Conservation (phyloP, 495 filamentous ascomycete genomes). For the Hyphodiscus hymeniophilus region DNA sequence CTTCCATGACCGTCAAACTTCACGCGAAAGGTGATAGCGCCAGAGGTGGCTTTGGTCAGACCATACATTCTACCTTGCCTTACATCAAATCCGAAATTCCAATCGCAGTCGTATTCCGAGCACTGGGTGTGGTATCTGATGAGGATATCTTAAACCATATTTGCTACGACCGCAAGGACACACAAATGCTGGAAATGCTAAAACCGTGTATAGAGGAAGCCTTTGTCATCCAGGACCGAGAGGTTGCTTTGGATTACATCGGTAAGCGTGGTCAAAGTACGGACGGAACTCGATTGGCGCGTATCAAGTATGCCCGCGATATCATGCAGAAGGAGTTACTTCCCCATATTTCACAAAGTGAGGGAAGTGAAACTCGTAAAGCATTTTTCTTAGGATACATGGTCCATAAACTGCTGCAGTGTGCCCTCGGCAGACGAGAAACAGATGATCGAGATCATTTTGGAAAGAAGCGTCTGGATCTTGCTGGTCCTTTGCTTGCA, state of each 20-base stretch:
- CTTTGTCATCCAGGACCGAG: conserved; percentile 89
- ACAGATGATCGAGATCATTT: conserved; percentile 98
- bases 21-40: conserved; percentile 72
- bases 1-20: conserved; percentile 79
- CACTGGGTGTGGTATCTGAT: conserved; percentile 91
- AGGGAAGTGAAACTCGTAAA: conserved; percentile 94
- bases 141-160: conserved; percentile 97
- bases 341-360: conserved; percentile 90
- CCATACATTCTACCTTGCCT: conserved; percentile 79
- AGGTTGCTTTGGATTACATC: conserved; percentile 93
- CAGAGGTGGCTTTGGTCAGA: conserved; percentile 74
- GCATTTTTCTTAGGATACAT: conserved; percentile 99
- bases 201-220: conserved; percentile 96
- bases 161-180: conserved; percentile 91
- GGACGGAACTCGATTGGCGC: conserved; percentile 71
- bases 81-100: conserved; percentile 93
- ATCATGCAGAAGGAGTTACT: conserved; percentile 95
- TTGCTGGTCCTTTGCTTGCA: conserved; percentile 89
- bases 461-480: conserved; percentile 93
- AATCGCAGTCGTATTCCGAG: conserved; percentile 89
- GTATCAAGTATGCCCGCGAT: conserved; percentile 83
- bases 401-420: conserved; percentile 90
- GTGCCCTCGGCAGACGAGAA: conserved; percentile 81
- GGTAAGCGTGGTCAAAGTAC: conserved; percentile 77
- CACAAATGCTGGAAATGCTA: conserved; percentile 93